These are phyloP conservation scores for Microsporum canis DNA, from an alignment of 2,329 filamentous ascomycete species.

Conservation along the genomic window DNA sequence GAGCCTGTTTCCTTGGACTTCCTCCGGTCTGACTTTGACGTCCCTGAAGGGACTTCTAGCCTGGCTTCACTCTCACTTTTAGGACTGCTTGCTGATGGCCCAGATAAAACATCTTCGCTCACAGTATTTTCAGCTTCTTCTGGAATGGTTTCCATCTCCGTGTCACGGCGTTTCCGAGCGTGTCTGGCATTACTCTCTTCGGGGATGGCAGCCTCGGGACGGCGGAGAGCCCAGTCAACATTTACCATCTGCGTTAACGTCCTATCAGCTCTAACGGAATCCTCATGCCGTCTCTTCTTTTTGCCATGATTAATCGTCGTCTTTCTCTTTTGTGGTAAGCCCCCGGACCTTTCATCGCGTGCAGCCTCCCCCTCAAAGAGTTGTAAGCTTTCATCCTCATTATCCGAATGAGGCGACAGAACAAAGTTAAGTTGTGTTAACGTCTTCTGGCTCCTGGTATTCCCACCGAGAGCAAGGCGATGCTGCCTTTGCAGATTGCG, in stretches of 20 bases:
- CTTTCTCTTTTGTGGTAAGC: conserved; percentile 7
- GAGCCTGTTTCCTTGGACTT: background rate
- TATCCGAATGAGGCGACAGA: conserved; percentile 13
- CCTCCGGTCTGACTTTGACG: background rate
- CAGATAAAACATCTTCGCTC: background rate
- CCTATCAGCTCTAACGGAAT: background rate
- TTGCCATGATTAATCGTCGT: background rate
- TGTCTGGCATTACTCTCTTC: background rate
- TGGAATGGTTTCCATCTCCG: conserved; percentile 6
- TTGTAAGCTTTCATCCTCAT: conserved; percentile 22
- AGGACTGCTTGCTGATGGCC: background rate
- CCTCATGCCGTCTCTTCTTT: background rate
- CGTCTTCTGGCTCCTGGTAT: conserved; percentile 26
- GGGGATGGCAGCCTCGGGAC: background rate
- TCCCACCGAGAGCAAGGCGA: conserved; percentile 13
- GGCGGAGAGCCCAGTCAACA: background rate
- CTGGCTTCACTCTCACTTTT: background rate
- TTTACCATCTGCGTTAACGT: conserved; percentile 10
- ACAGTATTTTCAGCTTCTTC: conserved; percentile 5
- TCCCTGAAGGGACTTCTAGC: background rate
- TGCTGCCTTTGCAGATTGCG: conserved; percentile 8
- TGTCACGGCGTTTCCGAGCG: background rate
- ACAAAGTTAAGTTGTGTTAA: conserved; percentile 35
- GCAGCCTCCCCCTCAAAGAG: conserved; percentile 22
- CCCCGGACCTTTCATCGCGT: conserved; percentile 7